These are phyloP conservation scores for Backusella mclennaniae DNA, from an alignment of 192 early-diverging fungal species.

Conservation along the genomic window DNA sequence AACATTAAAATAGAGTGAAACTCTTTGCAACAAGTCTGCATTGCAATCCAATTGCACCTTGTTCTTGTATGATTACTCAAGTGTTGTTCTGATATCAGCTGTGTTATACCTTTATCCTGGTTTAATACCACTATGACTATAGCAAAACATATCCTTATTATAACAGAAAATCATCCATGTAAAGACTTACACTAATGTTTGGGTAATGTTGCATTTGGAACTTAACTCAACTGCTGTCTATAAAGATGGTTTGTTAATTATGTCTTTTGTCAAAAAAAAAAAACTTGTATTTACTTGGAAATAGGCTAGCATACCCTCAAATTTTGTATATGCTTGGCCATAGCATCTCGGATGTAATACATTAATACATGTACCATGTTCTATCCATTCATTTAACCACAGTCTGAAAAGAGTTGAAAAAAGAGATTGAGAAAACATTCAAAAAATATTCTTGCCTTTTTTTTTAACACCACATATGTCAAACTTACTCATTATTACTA, in stretches of 20 bases:
- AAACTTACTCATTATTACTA: not conserved
- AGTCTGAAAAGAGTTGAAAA: not conserved
- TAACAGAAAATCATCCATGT: not conserved
- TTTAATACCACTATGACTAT: not conserved
- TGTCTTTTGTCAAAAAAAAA: not conserved
- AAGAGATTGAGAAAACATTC: not conserved
- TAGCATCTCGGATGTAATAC: not conserved
- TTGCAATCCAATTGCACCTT: not conserved
- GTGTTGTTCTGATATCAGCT: not conserved
- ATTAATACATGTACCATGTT: not conserved
- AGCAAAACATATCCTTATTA: not conserved
- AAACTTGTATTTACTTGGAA: not conserved
- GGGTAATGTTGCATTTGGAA: not conserved
- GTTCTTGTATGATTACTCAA: not conserved
- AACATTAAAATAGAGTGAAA: not conserved
- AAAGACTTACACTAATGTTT: not conserved
- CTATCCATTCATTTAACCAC: not conserved
- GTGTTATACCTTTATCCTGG: not conserved
- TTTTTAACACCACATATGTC: not conserved
- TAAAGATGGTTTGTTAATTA: not conserved
- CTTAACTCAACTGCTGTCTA: not conserved
- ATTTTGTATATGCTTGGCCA: not conserved
- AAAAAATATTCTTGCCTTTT: no score
- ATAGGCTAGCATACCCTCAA: not conserved
- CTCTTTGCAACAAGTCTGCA: not conserved